Evolutionary conservation across 1,284 basidiomycete genomes (phyloP).

Genomic region (Trichosporon sp.): DNA sequence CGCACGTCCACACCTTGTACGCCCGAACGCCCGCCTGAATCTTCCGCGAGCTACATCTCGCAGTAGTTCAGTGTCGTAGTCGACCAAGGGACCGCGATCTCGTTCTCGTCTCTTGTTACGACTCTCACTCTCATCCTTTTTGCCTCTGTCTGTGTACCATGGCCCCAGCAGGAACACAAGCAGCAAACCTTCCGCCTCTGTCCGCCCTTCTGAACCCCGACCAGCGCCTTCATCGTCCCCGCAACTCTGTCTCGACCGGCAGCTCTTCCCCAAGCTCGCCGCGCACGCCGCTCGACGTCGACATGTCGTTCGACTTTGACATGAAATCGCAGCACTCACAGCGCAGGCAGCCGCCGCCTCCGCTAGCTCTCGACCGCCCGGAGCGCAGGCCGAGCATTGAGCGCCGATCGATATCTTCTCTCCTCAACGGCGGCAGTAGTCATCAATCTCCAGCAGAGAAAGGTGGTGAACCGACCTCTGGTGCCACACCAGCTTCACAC

Average conservation of each 20-base stretch:
- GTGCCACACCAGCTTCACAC: background rate
- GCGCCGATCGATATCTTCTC: constrained; percentile 9
- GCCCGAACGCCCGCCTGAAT: background rate
- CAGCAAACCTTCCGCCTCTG: background rate
- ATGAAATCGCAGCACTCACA: constrained; percentile 1
- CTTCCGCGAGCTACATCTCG: background rate
- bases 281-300: constrained; percentile 6
- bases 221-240: background rate
- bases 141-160: background rate
- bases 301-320: background rate
- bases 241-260: background rate
- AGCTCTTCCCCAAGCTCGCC: background rate
- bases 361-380: background rate
- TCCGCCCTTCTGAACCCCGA: background rate
- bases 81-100: background rate
- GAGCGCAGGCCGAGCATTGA: constrained; percentile 9
- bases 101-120: background rate
- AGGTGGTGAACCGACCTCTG: background rate
- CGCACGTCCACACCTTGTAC: background rate
- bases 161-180: background rate
- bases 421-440: constrained; percentile 10
- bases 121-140: background rate
- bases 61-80: background rate
- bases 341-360: background rate
- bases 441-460: background rate